Base-by-base conservation (phyloP, 2,329 filamentous ascomycete genomes). In the Diplodia intermedia region DNA sequence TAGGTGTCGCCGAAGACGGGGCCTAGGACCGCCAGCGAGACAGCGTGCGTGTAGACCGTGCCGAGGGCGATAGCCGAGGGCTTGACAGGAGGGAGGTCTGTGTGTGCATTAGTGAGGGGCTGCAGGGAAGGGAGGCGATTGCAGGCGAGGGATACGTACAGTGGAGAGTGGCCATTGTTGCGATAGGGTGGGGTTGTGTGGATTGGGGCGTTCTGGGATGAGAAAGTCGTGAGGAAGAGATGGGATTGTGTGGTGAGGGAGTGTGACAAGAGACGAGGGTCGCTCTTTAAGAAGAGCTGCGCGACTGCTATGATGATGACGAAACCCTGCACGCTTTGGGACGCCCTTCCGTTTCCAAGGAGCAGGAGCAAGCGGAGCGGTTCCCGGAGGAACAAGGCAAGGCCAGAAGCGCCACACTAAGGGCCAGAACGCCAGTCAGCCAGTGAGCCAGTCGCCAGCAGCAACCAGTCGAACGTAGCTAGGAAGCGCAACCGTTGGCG, bases 11-110 rank as follows among this genome's bases (percentile, higher is more conserved):
- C 94, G 80, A 98, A 97, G 82, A 98, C 84, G 71, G 94, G 94
- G 69, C 89, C 87, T 71, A 98, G 88, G 75, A 98, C 89, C 71
- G 92, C 94, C 72, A 92, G 89, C 78, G 95, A 95, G 76, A 93
- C 86, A 76, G 90, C 90, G 84, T 99, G 94, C 87, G 91, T 97
- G 89, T 97, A 99, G 81, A 93, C 84, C 71, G 94, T 95, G 83
- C 95, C 95, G 77, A 98, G 89, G 78, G 94, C 95, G 79, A 99
- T 97, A 77, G 95, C 94, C 78, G 94, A 97, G 75, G 95, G 95
- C 90, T 97, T 98, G 79, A 99, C 95, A 74, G 94, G 85, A 73
- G 90, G 90, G 67, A 92, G 86, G 79, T 91, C 87, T 89, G 71
- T 50, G 26, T 38, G 15, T n/a, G n/a, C 18, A 6, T 15, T 7